Percentiles rank a stretch among this genome's conserved stretches.
Conservation (phyloP, 192 early-diverging fungal species). For the Entomortierella chlamydospora region DNA sequence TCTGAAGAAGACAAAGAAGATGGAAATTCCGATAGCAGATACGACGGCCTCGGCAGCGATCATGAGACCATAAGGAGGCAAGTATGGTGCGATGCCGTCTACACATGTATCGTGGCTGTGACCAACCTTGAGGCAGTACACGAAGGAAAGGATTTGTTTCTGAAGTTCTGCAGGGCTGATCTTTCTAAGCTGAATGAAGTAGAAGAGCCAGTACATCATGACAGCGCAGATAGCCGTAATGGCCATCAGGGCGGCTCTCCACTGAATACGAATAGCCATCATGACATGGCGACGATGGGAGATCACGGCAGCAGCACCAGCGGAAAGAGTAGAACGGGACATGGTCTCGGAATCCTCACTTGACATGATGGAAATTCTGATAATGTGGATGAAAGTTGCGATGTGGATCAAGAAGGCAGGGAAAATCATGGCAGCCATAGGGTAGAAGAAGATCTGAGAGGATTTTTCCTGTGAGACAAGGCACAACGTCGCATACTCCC, state of each 20-base stretch:
- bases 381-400: slow-evolving; percentile 64
- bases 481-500: slow-evolving; percentile 64
- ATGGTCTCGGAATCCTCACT: slow-evolving; percentile 48
- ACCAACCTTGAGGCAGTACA: slow-evolving; percentile 58
- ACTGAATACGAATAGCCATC: slow-evolving; percentile 65
- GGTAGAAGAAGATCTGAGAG: slow-evolving; percentile 63
- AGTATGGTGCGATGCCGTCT: slow-evolving; percentile 31
- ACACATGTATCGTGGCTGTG: slow-evolving; percentile 54
- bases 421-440: slow-evolving; percentile 60
- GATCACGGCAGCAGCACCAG: slow-evolving; percentile 31
- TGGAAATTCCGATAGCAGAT: slow-evolving; percentile 56
- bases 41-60: slow-evolving; percentile 60
- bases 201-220: slow-evolving; percentile 68
- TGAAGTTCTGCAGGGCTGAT: slow-evolving; percentile 25
- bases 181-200: slow-evolving; percentile 58
- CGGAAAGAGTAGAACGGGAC: slow-evolving; percentile 49
- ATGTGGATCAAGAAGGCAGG: slow-evolving; percentile 64
- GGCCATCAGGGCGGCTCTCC: slow-evolving; percentile 65
- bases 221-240: slow-evolving; percentile 55
- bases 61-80: slow-evolving; percentile 62
- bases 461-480: slow-evolving; percentile 55
- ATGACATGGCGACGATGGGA: slow-evolving; percentile 61
- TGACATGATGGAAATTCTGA: slow-evolving; percentile 35
- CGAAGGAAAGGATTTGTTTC: slow-evolving; percentile 37
- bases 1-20: slow-evolving; percentile 64